Evolutionary conservation across 2,329 filamentous ascomycete genomes (phyloP).

Genomic region (Aspergillus aculeatus): DNA sequence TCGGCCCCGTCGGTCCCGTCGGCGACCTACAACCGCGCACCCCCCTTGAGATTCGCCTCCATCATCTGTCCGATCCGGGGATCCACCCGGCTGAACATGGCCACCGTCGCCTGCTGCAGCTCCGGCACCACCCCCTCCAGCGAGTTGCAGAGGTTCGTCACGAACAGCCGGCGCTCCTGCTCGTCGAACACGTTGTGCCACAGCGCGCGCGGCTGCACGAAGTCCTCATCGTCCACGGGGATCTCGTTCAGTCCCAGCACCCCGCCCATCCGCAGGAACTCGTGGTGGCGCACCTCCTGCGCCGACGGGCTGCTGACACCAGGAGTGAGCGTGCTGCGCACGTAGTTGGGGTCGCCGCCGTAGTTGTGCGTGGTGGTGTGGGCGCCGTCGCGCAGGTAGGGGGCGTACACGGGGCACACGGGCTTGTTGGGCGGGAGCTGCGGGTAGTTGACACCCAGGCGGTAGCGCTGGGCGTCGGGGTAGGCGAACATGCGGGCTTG

Average conservation of each 20-base stretch:
- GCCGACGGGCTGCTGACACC: conserved; percentile 17
- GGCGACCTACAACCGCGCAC: conserved; percentile 4
- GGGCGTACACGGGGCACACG: conserved; percentile 45
- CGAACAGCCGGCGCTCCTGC: conserved; percentile 21
- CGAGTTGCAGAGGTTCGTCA: conserved; percentile 24
- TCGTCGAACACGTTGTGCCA: conserved; percentile 32
- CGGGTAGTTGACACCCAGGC: conserved; percentile 45
- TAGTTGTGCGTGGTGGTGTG: conserved; percentile 52
- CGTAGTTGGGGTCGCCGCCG: conserved; percentile 60
- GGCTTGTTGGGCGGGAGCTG: conserved; percentile 42
- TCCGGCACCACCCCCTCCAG: conserved; percentile 23
- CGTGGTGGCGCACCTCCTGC: conserved; percentile 23
- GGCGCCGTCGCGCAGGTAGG: conserved; percentile 49
- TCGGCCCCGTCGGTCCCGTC: too few species aligned
- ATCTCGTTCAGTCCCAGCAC: conserved; percentile 26
- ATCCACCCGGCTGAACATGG: conserved; percentile 25
- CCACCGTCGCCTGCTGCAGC: conserved; percentile 18
- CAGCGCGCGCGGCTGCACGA: conserved; percentile 29
- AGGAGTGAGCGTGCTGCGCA: conserved; percentile 27
- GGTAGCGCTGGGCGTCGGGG: conserved; percentile 52
- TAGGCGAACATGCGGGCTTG: conserved; percentile 63
- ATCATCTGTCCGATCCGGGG: conserved; percentile 21
- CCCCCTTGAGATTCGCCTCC: conserved; percentile 10
- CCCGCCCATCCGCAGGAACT: conserved; percentile 20
- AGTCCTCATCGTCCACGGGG: conserved; percentile 30